Evolutionary conservation across 2,329 filamentous ascomycete genomes (phyloP).

Genomic region (Phialophora verrucosa): DNA sequence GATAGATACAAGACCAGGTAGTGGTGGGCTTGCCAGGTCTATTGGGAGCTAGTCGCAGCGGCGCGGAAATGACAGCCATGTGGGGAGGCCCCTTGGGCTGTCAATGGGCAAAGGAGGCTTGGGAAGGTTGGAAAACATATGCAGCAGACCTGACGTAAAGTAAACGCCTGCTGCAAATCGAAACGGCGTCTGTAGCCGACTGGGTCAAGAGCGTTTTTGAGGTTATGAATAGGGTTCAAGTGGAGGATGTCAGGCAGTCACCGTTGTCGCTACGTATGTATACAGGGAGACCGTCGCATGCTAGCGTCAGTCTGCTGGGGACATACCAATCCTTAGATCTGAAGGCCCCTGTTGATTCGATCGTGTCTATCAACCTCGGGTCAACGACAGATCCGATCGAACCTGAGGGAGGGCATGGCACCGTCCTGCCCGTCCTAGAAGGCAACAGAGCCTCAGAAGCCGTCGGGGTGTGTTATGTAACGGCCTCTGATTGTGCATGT

Average conservation of each 20-base stretch:
- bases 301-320: background rate
- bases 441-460: background rate
- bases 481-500: background rate
- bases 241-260: background rate
- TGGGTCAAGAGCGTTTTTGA: background rate
- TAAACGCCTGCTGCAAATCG: background rate
- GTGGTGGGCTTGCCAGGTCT: background rate
- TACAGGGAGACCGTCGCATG: background rate
- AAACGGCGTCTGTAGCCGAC: background rate
- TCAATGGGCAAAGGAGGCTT: background rate
- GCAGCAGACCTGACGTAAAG: background rate
- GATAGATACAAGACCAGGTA: background rate
- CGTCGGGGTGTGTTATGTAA: background rate
- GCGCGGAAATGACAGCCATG: background rate
- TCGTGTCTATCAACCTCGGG: background rate
- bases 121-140: background rate
- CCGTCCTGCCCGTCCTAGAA: background rate
- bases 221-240: background rate
- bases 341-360: background rate
- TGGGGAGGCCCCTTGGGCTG: background rate
- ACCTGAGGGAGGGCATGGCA: background rate
- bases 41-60: background rate
- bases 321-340: background rate
- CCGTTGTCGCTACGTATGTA: background rate
- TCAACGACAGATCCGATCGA: background rate